Evolutionary conservation across 2,329 filamentous ascomycete species (phyloP), one percentile per base, ranked within the genome.

Genomic region (Aspergillus tubingensis): DNA sequence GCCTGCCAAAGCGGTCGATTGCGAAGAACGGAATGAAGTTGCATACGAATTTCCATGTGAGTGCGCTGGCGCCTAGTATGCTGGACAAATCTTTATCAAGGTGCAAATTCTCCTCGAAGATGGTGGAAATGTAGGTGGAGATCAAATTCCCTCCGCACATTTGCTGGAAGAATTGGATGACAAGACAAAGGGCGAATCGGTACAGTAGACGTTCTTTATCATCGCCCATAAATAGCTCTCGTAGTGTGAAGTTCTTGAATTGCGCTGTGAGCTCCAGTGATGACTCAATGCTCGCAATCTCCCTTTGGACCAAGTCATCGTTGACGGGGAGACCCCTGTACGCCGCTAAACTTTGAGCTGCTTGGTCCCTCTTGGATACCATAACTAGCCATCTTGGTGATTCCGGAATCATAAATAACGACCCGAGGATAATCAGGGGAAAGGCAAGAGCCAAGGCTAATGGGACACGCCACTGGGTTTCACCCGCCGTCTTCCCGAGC

Each of bases 1-100:
- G 78, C 6, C 81, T 78, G 5, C 82, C 82, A 43, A 83, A 77
- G 5, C 81, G 78, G 65, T 84, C 82, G 63, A 84, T 82, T 54
- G 79, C 78, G 65, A 81, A 76, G 67, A 83, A 81, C 44, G 80
- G 77, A 32, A 83, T 70, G 68, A 83, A 80, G 17, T 79, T 81
- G 27, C 80, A 82, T n/a, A 84, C 65, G 66, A 84, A 84, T 67
- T 86, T 85, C 79, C 81, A 86, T 8, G 84, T 85, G 30, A 86
- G 72, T 13, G 82, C 82, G 25, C 80, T 81, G 3, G 74, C 80
- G 7, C 80, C 76, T 6, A 83, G 74, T 47, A 81, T 70, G 15
- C 62, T 64, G 7, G 69, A 68, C 5, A 66, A 50, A 17, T 58
- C 57, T 4, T 54, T 21, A 19, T 41, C 43, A 43, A 67, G 56